Evolutionary conservation across 2,329 filamentous ascomycete genomes (phyloP), one percentile per base, ranked within the genome.

Genomic region (Clonostachys rosea): DNA sequence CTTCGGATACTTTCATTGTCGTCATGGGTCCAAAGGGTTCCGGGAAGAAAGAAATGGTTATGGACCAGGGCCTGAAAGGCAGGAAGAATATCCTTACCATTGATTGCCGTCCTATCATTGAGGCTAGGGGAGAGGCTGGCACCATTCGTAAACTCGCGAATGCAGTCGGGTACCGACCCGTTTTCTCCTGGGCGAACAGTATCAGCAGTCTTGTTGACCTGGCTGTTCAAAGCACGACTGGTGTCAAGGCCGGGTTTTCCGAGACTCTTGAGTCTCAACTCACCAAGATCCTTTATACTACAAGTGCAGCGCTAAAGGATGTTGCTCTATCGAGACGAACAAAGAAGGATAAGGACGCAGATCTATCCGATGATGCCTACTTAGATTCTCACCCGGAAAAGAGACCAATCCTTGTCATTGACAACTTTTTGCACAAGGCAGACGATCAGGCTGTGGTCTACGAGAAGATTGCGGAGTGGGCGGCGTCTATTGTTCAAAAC

Each of bases 131-230:
- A 6, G 94, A 99, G 60, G 84, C 85, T 8, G 82, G 84, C 4
- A 96, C 89, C 1, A 96, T 99, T 57, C 82, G 82, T 50, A 84
- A 86, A 39, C 84, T 94, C 6, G 94, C 92, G 1, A 70, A 75
- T 2, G 83, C 91, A 53, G 91, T 97, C 43, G 92, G 94, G 9
- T 97, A 96, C 62, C 78, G 88, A 9, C 94, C 94, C 0, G 83
- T 99, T 1, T 99, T 99, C 64, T 95, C 89, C 0, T 97, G 91
- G 89, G 87, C 95, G 69, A 96, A 97, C 66, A 96, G 84, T 59
- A 82, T 97, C 54, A 95, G 89, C 67, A 95, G 91, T 62, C 81
- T 96, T 68, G 76, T 96, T 53, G 94, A 97, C 57, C 79, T 97
- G 36, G 94, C 92, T 18, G 89, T 94, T 2, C 92, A 96, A 63